Conservation (phyloP, 2,329 filamentous ascomycete species). For the Acrocalymma vagum region DNA sequence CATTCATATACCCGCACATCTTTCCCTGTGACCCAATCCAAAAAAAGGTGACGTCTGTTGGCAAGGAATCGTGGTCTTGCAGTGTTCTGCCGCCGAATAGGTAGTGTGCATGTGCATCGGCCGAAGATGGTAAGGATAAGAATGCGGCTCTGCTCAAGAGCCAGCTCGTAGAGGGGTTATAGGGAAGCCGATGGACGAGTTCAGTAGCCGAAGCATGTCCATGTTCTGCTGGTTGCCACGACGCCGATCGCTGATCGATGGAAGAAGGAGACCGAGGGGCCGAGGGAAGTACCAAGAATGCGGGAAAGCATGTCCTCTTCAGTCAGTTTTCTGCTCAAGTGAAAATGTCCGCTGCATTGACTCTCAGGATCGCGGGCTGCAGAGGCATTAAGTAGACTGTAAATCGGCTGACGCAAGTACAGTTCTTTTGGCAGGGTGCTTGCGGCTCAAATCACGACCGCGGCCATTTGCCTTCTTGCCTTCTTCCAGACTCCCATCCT, state of each 20-base stretch:
- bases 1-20: no score
- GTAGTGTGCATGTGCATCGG: conserved; percentile 13
- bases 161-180: conserved; percentile 11
- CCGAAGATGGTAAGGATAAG: conserved; percentile 13
- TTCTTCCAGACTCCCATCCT: no score
- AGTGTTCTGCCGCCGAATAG: not conserved
- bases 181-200: conserved; percentile 19
- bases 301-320: no score
- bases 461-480: no score
- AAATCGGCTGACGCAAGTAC: no score
- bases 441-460: no score
- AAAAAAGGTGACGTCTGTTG: not conserved
- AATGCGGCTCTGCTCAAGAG: conserved; percentile 28
- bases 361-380: no score
- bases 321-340: no score
- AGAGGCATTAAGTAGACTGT: no score
- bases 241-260: conserved; percentile 17
- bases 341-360: no score
- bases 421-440: no score
- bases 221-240: conserved; percentile 8
- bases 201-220: conserved; percentile 15
- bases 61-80: not conserved
- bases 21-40: no score
- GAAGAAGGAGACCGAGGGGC: not conserved
- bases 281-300: conserved; percentile 5